Percentiles rank a stretch among this genome's conserved stretches.
Conservation (phyloP, 257 asterid genomes). For the Mentha longifolia region DNA sequence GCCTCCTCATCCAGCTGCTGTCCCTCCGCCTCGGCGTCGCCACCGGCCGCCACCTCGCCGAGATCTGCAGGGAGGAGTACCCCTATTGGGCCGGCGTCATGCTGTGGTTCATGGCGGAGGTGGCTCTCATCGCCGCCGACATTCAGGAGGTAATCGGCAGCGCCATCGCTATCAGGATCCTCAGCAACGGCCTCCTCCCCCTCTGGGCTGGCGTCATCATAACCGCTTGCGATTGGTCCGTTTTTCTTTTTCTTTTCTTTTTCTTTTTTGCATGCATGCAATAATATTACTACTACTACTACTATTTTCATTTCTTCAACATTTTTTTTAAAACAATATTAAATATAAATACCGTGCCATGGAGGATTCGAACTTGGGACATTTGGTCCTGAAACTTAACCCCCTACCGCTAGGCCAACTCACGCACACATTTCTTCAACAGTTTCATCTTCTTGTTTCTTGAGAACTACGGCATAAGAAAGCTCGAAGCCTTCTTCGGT, state of each 20-base stretch:
- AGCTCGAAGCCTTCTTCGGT: constrained; percentile 82
- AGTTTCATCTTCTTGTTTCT: constrained; percentile 82
- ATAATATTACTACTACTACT: no score
- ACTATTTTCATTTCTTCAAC: constrained; percentile 29
- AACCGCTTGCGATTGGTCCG: constrained; percentile 76
- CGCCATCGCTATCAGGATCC: constrained; percentile 70
- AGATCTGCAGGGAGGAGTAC: constrained; percentile 72
- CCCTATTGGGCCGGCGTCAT: constrained; percentile 63
- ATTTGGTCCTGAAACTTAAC: no score
- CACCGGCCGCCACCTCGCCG: constrained; percentile 76
- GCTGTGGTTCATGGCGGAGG: constrained; percentile 80
- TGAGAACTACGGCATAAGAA: constrained; percentile 73
- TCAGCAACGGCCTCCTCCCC: constrained; percentile 60
- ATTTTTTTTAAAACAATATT: no score
- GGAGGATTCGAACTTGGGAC: no score
- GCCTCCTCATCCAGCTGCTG: constrained; percentile 63
- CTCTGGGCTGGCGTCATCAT: constrained; percentile 83
- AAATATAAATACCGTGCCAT: no score
- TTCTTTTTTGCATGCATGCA: no score
- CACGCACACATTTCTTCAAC: constrained; percentile 38
- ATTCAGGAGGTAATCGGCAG: constrained; percentile 87
- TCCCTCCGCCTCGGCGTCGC: constrained; percentile 68
- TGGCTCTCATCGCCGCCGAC: constrained; percentile 72
- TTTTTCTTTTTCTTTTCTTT: neutral
- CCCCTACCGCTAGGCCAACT: no score